phyloP scores from a whole-genome alignment of 2,329 filamentous ascomycete species.

The Penicillium sp. region DNA sequence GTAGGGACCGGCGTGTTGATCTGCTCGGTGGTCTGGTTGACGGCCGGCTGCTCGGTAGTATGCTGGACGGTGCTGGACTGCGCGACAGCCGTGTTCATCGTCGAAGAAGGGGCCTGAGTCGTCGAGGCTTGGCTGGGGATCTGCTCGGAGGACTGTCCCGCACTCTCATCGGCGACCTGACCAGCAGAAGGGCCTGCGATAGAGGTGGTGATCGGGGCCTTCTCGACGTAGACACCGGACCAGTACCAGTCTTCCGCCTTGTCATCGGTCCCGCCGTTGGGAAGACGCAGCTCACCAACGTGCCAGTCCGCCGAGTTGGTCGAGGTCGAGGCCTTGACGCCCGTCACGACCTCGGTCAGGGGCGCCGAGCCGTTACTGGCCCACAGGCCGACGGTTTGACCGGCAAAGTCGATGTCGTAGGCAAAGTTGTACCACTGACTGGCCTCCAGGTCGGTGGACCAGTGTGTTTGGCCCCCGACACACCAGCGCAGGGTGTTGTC shows the following conservation, averaged over 20 bases:
- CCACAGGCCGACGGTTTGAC: conserved; percentile 60
- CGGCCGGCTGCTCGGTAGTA: not conserved
- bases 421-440: conserved; percentile 70
- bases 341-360: conserved; percentile 54
- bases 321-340: conserved; percentile 55
- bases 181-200: conserved; percentile 29
- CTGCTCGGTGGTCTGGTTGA: not conserved
- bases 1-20: no score
- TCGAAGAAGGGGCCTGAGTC: no score
- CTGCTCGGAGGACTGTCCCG: no score
- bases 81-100: no score
- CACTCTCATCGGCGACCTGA: not conserved
- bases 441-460: conserved; percentile 56
- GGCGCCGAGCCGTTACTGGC: conserved; percentile 58
- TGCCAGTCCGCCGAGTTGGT: conserved; percentile 69
- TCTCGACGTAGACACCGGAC: conserved; percentile 65
- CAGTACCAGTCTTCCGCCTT: conserved; percentile 63
- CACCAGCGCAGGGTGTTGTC: conserved; percentile 59
- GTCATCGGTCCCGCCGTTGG: conserved; percentile 50
- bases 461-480: conserved; percentile 55
- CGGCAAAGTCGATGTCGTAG: conserved; percentile 65
- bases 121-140: no score
- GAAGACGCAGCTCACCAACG: conserved; percentile 62
- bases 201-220: conserved; percentile 41
- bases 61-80: no score